Base-by-base conservation (phyloP, 2,329 filamentous ascomycete genomes). In the Hymenoscyphus linearis region DNA sequence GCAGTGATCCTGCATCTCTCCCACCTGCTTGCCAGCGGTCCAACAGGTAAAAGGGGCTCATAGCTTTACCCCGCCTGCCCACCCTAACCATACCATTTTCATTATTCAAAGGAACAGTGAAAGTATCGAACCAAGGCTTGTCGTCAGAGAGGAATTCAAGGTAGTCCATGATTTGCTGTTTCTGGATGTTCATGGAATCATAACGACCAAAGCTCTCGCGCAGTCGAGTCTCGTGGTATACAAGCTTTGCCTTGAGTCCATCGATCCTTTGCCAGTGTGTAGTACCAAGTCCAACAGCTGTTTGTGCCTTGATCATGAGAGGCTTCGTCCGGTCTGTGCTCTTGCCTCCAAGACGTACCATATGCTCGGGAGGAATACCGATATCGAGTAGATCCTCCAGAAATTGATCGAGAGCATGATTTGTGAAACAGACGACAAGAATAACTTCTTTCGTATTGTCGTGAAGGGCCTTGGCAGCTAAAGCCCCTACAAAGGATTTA, bases 401-500 rank as follows among this genome's bases (percentile, higher is more conserved):
- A 53, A 89, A 85, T 70, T 90, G 78, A 55, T 87, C 82, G 0
- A 85, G 72, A 0, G 84, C 83, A 61, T 87, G 85, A 58, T 88
- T 87, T 0, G 85, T 90, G 62, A 85, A 90, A 26, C 82, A 84
- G 2, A 88, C 71, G 0, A 90, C 80, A 0, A 91, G 75, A 0
- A 91, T 80, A 0, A 72, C 82, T 25, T 80, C 75, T 0, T 65
- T 26, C 0, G 81, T 84, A 4, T 78, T 65, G 1, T 80, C 68
- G 14, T 83, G 72, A 0, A 91, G 69, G 0, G 76, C 71, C 58
- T 85, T 83, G 0, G 83, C 81, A 1, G 87, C 75, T 2, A 88
- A 74, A 0, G 86, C 83, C 0, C 88, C 88, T 1, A 89, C 80
- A 64, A 89, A 89, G 0, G 86, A 89, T 65, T 91, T 92, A 1